A percentile compares a stretch with the other conserved stretches of the same genome.
Evolutionary conservation across 2,329 filamentous ascomycete species (phyloP).

Genomic region (Diaporthe velutina): DNA sequence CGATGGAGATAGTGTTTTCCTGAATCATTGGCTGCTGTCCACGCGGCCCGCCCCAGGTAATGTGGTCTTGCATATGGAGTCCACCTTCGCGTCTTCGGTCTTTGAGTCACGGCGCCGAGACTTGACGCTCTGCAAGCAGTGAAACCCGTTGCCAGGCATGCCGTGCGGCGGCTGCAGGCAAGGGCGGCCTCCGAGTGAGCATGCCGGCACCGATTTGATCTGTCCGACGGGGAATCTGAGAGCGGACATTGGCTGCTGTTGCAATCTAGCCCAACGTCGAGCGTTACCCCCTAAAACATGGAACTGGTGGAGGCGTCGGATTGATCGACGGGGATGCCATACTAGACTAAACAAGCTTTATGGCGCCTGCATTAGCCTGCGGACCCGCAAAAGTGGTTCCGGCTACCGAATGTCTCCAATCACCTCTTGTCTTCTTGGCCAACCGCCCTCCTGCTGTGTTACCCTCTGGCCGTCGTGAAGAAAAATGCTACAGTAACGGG

Average conservation of each 20-base stretch:
- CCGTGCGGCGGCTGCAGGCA: background rate
- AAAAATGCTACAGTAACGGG: too few relatives aligned
- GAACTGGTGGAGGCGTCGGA: background rate
- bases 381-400: background rate
- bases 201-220: background rate
- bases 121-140: background rate
- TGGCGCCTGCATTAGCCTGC: constrained; percentile 10
- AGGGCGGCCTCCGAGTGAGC: background rate
- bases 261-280: background rate
- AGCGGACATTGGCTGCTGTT: background rate
- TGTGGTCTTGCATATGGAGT: constrained; percentile 14
- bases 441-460: background rate
- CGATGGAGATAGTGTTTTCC: background rate
- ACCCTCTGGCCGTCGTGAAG: background rate
- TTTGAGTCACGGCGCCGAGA: constrained; percentile 4
- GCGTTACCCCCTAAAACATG: background rate
- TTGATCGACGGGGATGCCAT: background rate
- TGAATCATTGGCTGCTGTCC: background rate
- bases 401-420: background rate
- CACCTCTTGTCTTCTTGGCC: background rate
- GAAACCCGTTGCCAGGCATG: background rate
- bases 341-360: constrained; percentile 9
- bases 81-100: constrained; percentile 24
- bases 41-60: background rate
- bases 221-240: background rate